These are phyloP conservation scores for Coniosporium tulheliwenetii DNA, from an alignment of 2,329 filamentous ascomycete species.

Conservation along the genomic window DNA sequence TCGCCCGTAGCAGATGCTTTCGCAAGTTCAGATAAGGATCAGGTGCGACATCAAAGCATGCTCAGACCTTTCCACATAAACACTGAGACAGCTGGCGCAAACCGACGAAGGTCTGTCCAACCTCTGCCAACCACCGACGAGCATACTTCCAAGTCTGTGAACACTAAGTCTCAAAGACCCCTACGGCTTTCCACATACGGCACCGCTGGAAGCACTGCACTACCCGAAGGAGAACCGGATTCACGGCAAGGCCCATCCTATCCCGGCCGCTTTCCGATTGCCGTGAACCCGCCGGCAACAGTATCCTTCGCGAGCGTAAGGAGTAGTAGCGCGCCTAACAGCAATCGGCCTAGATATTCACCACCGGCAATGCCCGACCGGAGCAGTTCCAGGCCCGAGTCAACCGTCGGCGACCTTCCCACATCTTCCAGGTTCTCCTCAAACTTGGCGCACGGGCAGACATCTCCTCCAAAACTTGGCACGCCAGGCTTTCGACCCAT, in stretches of 20 bases:
- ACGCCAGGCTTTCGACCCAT: constrained; percentile 1
- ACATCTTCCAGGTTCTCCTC: background rate
- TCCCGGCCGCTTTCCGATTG: no score
- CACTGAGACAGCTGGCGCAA: background rate
- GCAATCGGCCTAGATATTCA: constrained; percentile 1
- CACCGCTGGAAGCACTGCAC: background rate
- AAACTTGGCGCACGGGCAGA: background rate
- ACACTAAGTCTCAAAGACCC: background rate
- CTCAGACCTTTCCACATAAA: constrained; percentile 21
- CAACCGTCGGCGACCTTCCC: background rate
- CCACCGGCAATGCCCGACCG: constrained; percentile 1
- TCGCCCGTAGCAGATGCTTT: constrained; percentile 15
- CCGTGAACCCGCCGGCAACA: no score
- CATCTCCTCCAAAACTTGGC: background rate
- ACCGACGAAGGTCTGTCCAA: constrained; percentile 1
- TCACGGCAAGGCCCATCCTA: no score
- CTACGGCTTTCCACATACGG: constrained; percentile 1
- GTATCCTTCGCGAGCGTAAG: background rate
- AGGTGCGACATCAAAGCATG: constrained; percentile 16
- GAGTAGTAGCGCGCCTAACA: background rate
- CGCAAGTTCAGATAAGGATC: constrained; percentile 6
- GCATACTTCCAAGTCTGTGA: background rate
- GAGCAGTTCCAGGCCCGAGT: background rate
- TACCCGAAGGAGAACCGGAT: no score
- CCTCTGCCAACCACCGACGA: constrained; percentile 1